Evolutionary conservation across 805 yeast species (phyloP), one percentile per base, ranked within the genome.

Genomic region (Wickerhamiella lipophila): DNA sequence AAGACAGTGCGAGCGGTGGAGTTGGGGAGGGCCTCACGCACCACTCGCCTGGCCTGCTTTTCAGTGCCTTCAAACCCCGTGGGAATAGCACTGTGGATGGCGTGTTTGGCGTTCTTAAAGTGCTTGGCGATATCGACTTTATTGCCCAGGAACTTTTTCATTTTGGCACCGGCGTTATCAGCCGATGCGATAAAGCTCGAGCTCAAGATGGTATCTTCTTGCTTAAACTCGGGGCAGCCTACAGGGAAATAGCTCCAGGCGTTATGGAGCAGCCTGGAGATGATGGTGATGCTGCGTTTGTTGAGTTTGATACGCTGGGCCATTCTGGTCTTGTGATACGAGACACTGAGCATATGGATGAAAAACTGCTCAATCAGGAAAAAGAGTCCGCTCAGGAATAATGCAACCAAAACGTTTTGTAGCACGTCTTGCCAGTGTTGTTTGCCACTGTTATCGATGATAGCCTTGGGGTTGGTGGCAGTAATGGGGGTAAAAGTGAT

Each of bases 291-390:
- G 30, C 60, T 47, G 51, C 57, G 61, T 53, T 67, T 68, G 56
- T 67, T 64, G 40, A 50, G 58, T 48, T 60, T 58, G 50, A 68
- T 68, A 9, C 70, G 60, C 38, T 52, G 40, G 2, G 70, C 63
- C 57, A 68, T 64, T 29, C 69, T 61, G 7, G 67, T 64, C 41
- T 59, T 54, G 56, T 68, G 71, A 61, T 63, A 68, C 39, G 61
- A 63, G 15, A 69, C 65, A 4, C 70, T 65, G 45, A 68, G 56
- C 50, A 63, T 49, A 42, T 68, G 68, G 40, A 68, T 58, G 46
- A 65, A 52, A 22, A 65, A 52, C 50, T 66, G 62, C 55, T 68
- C 72, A 12, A 60, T 59, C 18, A 65, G 52, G 52, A 55, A 65
- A 26, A 68, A 60, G 27, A 65, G 51, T 1, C 70, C 62, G 3